A percentile compares a stretch with the other conserved stretches of the same genome.
phyloP scores from a whole-genome alignment of 208 protist genomes.

The Crithidia mellificae region DNA sequence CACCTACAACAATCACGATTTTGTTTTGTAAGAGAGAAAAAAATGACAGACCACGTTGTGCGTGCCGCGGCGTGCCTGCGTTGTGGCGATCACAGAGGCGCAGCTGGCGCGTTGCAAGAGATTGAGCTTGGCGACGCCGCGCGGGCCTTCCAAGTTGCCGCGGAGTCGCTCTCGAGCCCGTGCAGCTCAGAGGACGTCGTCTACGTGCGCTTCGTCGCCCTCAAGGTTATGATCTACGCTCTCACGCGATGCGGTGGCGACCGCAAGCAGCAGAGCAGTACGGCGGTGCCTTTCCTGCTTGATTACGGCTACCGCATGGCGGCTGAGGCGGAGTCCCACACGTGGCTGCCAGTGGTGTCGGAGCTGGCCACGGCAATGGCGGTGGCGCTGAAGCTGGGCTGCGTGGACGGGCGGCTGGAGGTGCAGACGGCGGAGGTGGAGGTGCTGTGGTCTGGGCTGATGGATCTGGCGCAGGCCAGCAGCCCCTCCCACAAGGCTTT shows the following conservation, averaged over 20 bases:
- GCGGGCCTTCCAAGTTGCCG: slow-evolving; percentile 34
- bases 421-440: slow-evolving; percentile 20
- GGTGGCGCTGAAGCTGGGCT: slow-evolving; percentile 74
- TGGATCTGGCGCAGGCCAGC: slow-evolving; percentile 16
- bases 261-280: slow-evolving; percentile 29
- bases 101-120: slow-evolving; percentile 43
- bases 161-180: slow-evolving; percentile 20
- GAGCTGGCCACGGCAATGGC: slow-evolving; percentile 55
- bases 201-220: slow-evolving; percentile 68
- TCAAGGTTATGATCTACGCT: slow-evolving; percentile 64
- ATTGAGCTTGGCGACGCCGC: slow-evolving; percentile 42
- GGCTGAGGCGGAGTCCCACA: slow-evolving; percentile 23
- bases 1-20: too few species aligned
- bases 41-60: slow-evolving; percentile 49
- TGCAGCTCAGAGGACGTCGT: slow-evolving; percentile 19
- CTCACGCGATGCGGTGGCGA: slow-evolving; percentile 39
- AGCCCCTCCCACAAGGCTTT: slow-evolving; percentile 10
- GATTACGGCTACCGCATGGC: slow-evolving; percentile 40
- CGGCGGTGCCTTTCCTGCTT: slow-evolving; percentile 45
- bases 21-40: too few species aligned
- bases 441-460: slow-evolving; percentile 19
- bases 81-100: slow-evolving; percentile 56
- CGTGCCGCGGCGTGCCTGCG: slow-evolving; percentile 55
- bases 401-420: slow-evolving; percentile 24
- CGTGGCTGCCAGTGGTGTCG: slow-evolving; percentile 64